phyloP scores from a whole-genome alignment of 305 asterid species.

The Fraxinus albicans region DNA sequence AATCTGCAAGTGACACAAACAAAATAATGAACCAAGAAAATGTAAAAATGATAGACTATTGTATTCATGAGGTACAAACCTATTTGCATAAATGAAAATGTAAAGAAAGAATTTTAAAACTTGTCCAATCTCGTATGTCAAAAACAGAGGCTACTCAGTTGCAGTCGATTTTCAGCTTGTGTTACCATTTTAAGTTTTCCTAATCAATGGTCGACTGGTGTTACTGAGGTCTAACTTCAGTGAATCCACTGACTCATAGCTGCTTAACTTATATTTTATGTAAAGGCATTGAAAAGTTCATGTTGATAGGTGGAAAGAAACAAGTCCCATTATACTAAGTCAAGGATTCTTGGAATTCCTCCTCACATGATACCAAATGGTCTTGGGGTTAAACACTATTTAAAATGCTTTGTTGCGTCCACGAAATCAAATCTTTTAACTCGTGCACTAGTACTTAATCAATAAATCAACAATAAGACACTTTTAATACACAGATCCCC shows the following conservation, averaged over 20 bases:
- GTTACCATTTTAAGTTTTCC: neutral
- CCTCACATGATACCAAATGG: neutral
- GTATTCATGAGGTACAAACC: neutral
- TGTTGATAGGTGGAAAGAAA: neutral
- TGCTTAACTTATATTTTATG: neutral
- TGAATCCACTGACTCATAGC: neutral
- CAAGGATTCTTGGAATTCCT: neutral
- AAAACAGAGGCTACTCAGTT: neutral
- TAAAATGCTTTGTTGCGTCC: neutral
- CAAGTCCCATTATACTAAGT: neutral
- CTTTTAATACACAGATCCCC: neutral
- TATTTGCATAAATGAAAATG: neutral
- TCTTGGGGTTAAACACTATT: neutral
- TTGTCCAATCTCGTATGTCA: neutral
- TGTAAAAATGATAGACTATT: neutral
- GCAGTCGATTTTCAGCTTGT: neutral
- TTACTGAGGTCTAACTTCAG: neutral
- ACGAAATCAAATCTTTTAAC: neutral
- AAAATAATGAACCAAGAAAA: neutral
- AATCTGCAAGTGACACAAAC: slow-evolving; percentile 43
- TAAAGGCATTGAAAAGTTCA: neutral
- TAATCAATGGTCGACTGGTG: neutral
- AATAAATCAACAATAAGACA: neutral
- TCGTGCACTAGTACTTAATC: neutral
- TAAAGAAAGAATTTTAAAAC: neutral